phyloP scores from a whole-genome alignment of 2,329 filamentous ascomycete species.

The Fusarium sacchari region DNA sequence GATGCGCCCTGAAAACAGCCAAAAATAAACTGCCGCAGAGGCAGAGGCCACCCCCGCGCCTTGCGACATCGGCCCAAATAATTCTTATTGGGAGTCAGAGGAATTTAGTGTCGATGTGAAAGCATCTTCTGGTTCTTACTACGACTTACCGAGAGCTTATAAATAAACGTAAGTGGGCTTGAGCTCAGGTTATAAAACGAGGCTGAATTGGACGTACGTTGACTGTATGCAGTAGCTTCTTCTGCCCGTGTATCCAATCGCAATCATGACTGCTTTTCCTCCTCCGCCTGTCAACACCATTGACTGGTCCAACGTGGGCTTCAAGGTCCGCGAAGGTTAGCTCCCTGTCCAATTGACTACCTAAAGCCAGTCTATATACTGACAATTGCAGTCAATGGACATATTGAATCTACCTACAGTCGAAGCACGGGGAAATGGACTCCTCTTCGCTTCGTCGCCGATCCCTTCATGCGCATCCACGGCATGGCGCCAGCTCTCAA shows the following conservation, averaged over 20 bases:
- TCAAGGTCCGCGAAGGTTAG: slow-evolving; percentile 86
- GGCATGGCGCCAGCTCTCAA: slow-evolving; percentile 96
- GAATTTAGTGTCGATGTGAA: background rate
- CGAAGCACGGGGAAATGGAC: slow-evolving; percentile 80
- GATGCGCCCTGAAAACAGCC: slow-evolving; percentile 15
- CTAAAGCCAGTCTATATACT: no score
- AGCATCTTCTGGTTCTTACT: slow-evolving; percentile 2
- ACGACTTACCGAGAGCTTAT: slow-evolving; percentile 8
- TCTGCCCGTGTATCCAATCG: background rate
- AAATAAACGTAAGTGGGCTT: slow-evolving; percentile 3
- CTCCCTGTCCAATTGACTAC: background rate
- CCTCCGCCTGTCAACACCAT: slow-evolving; percentile 82
- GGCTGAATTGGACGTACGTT: background rate
- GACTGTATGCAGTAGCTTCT: background rate
- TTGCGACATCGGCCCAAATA: slow-evolving; percentile 38
- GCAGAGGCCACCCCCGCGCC: slow-evolving; percentile 38
- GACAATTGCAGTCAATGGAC: slow-evolving; percentile 78
- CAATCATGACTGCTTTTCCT: slow-evolving; percentile 69
- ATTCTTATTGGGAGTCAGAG: slow-evolving; percentile 11
- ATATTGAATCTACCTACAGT: slow-evolving; percentile 89
- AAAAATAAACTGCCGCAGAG: slow-evolving; percentile 2
- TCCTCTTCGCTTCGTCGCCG: slow-evolving; percentile 78
- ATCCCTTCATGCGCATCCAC: slow-evolving; percentile 88
- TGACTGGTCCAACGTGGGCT: slow-evolving; percentile 94
- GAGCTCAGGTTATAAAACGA: background rate